Evolutionary conservation across 192 early-diverging fungal species (phyloP).

Genomic region (Podila verticillata): DNA sequence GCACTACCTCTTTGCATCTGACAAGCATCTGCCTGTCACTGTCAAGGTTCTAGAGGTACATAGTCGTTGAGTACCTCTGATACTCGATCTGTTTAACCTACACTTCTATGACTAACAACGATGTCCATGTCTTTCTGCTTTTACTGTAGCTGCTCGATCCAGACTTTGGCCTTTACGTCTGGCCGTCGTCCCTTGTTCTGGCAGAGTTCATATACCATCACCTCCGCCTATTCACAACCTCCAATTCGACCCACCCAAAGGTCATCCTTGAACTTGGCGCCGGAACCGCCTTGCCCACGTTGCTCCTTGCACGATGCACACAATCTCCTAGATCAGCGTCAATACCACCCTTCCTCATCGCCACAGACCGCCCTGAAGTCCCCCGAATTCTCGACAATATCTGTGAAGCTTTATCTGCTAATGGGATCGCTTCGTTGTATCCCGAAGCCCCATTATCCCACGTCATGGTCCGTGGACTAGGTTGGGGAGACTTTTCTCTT

Average conservation of each 20-base stretch:
- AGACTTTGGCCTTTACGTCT: slow-evolving; percentile 73
- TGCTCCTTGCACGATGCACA: slow-evolving; percentile 58
- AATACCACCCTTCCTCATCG: slow-evolving; percentile 33
- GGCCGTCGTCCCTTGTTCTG: slow-evolving; percentile 78
- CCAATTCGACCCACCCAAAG: not conserved
- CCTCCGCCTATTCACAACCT: slow-evolving; percentile 32
- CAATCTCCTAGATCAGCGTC: not conserved
- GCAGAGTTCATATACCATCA: slow-evolving; percentile 63
- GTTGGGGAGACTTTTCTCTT: slow-evolving; percentile 57
- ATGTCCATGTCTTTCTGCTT: not conserved
- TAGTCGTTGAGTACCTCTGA: not conserved
- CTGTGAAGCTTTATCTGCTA: slow-evolving; percentile 31
- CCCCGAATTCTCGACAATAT: slow-evolving; percentile 54
- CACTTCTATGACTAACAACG: not conserved
- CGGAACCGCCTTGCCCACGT: slow-evolving; percentile 73
- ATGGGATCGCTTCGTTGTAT: slow-evolving; percentile 30
- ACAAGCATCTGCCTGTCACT: not conserved
- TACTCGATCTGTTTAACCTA: not conserved
- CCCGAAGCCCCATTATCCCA: slow-evolving; percentile 1
- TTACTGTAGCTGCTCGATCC: slow-evolving; percentile 59
- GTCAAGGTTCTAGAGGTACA: slow-evolving; percentile 39
- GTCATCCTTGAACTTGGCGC: slow-evolving; percentile 63
- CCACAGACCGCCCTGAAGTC: slow-evolving; percentile 54
- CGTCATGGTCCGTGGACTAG: slow-evolving; percentile 54
- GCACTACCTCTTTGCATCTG: slow-evolving; percentile 18